Evolutionary conservation across 768 basidiomycete genomes (phyloP).

Genomic region (Suillus brevipes): DNA sequence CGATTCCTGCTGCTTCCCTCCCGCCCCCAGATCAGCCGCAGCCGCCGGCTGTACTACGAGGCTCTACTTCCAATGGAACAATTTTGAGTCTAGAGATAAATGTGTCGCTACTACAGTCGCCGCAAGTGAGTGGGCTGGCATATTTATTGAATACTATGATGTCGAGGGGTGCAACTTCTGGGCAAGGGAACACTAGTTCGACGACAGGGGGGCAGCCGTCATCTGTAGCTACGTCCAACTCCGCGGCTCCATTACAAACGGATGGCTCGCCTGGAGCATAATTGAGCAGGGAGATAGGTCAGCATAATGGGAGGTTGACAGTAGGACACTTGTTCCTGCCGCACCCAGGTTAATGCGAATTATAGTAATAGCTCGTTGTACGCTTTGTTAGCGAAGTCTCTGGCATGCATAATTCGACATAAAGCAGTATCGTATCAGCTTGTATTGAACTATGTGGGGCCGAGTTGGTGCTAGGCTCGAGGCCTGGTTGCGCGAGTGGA

Average conservation of each 20-base stretch:
- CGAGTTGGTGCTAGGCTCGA: not conserved
- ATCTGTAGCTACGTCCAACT: not conserved
- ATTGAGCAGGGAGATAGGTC: not conserved
- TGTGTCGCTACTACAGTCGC: conserved; percentile 65
- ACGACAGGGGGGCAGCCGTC: not conserved
- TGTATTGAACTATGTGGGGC: not conserved
- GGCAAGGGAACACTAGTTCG: conserved; percentile 17
- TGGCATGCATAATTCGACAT: not conserved
- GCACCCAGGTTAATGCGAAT: not conserved
- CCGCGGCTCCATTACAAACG: not conserved
- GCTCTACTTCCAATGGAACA: conserved; percentile 68
- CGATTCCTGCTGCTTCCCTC: conserved; percentile 58
- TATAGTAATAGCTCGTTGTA: not conserved
- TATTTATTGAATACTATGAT: conserved; percentile 71
- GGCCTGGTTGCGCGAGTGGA: not conserved
- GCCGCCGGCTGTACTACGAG: conserved; percentile 75
- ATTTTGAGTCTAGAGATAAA: conserved; percentile 80
- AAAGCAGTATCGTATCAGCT: not conserved
- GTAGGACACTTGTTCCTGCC: not conserved
- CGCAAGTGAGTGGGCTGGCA: conserved; percentile 78
- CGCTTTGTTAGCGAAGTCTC: not conserved
- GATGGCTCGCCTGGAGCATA: not conserved
- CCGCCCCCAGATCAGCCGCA: conserved; percentile 57
- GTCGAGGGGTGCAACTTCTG: conserved; percentile 40
- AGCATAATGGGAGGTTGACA: not conserved